Evolutionary conservation across 1,284 basidiomycete species (phyloP), one percentile per base, ranked within the genome.

Genomic region (Ceratobasidium sp.): DNA sequence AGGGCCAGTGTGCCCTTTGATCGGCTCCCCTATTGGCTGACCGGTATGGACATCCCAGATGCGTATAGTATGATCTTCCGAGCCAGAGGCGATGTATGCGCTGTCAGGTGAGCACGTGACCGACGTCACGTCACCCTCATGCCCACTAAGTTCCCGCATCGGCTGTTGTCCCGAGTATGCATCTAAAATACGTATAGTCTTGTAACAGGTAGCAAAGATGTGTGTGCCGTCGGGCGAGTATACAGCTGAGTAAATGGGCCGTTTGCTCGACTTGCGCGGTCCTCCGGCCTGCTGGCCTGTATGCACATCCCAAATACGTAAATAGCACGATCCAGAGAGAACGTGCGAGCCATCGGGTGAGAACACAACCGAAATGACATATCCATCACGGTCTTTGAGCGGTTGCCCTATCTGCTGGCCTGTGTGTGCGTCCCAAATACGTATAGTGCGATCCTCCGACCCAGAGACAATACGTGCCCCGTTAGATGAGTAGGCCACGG

Each of bases 401-500:
- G 52, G 52, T 20, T 54, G 7, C 7, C 52, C 52, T 54, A 54
- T 54, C 20, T 16, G 52, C 52, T 54, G 16, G 16, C 52, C 52
- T 7, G 52, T 54, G 18, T 16, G 57, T 23, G 55, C 35, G 41
- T 77, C 64, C 76, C 76, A 77, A 6, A 71, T 27, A 20, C 64
- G 64, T 23, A 77, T 64, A 12, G 77, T 71, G 3, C 35, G 27
- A 30, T 78, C 77, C 18, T 30, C 18, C 18, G 27, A 62, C 1
- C 69, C 59, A 33, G 59, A 74, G 1, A 30, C 71, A 35, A 78
- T 60, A 10, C 52, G 50, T 18, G 62, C 35, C 3, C 77, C 70
- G 23, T 74, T 30, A 41, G 60, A 59, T n/a, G 71, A 78, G 38
- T 55, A 74, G 2, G 70, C 60, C 5, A 75, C 70, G 0, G 60